phyloP scores from a whole-genome alignment of 179 eudicot species.

The Heliamphora pulchella region DNA sequence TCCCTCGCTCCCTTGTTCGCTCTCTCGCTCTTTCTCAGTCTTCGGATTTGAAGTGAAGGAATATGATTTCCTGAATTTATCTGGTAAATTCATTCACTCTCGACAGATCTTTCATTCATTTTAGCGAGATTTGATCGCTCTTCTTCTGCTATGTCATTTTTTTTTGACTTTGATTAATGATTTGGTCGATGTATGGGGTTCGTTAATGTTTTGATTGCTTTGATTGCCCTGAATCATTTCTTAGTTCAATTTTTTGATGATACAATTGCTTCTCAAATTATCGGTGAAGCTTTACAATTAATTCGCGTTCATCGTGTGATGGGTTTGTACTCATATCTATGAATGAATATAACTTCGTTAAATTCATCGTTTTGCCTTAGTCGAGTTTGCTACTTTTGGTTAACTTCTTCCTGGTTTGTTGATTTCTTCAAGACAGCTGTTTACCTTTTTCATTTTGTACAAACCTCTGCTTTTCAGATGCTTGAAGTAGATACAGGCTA shows the following conservation, averaged over 20 bases:
- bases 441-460: background rate
- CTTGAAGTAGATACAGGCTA: background rate
- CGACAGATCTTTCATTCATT: background rate
- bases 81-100: slow-evolving; percentile 6
- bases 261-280: background rate
- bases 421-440: background rate
- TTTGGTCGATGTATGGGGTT: background rate
- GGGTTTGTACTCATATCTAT: background rate
- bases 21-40: background rate
- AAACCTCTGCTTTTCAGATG: background rate
- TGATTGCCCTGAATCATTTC: background rate
- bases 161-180: background rate
- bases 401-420: slow-evolving; percentile 6
- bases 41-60: background rate
- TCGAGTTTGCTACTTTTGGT: background rate
- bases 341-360: background rate
- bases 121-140: background rate
- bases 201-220: background rate
- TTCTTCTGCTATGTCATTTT: background rate
- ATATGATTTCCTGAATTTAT: background rate
- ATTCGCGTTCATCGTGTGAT: background rate
- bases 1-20: background rate
- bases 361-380: background rate
- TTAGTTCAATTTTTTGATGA: background rate
- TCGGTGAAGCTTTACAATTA: background rate